These are phyloP conservation scores for Aspergillus neoniger DNA, from an alignment of 2,329 filamentous ascomycete species.

Conservation along the genomic window DNA sequence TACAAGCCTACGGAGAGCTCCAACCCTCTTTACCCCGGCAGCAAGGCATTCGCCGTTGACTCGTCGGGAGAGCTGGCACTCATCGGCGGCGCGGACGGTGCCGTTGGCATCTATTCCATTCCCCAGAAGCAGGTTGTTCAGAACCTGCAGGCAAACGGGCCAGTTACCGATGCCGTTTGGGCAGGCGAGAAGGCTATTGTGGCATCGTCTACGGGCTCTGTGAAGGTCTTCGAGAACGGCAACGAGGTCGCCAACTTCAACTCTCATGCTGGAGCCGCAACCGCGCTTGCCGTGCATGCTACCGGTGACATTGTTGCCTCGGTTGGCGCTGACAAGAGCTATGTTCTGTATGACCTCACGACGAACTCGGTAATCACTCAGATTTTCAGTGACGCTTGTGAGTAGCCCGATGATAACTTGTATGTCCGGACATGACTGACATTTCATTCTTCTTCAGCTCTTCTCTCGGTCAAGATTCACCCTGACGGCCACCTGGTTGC, in stretches of 20 bases:
- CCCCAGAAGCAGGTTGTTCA: slow-evolving; percentile 73
- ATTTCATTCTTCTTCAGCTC: slow-evolving; percentile 51
- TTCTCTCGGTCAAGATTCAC: slow-evolving; percentile 83
- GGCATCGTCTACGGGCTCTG: slow-evolving; percentile 71
- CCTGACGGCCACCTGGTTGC: slow-evolving; percentile 95
- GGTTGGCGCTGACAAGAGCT: slow-evolving; percentile 87
- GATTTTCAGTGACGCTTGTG: slow-evolving; percentile 77
- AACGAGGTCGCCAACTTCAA: slow-evolving; percentile 68
- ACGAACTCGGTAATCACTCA: slow-evolving; percentile 70
- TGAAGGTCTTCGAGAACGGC: slow-evolving; percentile 78
- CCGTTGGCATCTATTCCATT: slow-evolving; percentile 76
- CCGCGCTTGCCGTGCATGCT: slow-evolving; percentile 77
- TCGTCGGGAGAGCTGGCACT: slow-evolving; percentile 66
- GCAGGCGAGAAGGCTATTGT: slow-evolving; percentile 68
- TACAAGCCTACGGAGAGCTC: slow-evolving; percentile 58
- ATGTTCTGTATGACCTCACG: slow-evolving; percentile 81
- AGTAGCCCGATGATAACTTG: slow-evolving; percentile 35
- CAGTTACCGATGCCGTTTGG: slow-evolving; percentile 66
- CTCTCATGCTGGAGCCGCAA: slow-evolving; percentile 82
- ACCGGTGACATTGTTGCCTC: slow-evolving; percentile 81
- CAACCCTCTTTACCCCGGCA: slow-evolving; percentile 62
- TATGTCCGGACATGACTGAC: neutral
- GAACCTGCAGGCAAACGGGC: slow-evolving; percentile 63
- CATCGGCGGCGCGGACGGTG: slow-evolving; percentile 73
- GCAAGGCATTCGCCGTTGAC: slow-evolving; percentile 60